Percentiles rank a stretch among this genome's conserved stretches.
These are phyloP conservation scores for Austropuccinia psidii DNA, from an alignment of 1,284 basidiomycete species.

Conservation along the genomic window DNA sequence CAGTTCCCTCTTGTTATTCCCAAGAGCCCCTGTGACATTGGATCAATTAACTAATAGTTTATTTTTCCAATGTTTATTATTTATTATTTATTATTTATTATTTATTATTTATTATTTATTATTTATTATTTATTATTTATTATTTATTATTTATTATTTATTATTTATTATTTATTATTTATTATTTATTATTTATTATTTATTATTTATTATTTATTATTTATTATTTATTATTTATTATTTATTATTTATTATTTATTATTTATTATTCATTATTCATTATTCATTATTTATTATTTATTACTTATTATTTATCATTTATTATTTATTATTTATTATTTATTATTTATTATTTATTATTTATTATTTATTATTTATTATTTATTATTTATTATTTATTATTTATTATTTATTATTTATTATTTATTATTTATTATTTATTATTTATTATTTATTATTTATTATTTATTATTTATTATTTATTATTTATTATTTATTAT, in stretches of 20 bases:
- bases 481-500: not conserved
- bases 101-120: not conserved
- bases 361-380: constrained; percentile 12
- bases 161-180: constrained; percentile 12
- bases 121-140: constrained; percentile 8
- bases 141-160: constrained; percentile 12
- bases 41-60: no score
- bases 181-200: constrained; percentile 8
- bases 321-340: constrained; percentile 3
- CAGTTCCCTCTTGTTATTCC: no score
- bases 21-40: no score
- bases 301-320: constrained; percentile 5
- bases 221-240: constrained; percentile 12
- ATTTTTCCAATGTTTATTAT: not conserved
- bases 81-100: not conserved
- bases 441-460: not conserved
- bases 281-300: constrained; percentile 1
- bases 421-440: not conserved
- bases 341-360: constrained; percentile 3
- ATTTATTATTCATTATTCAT: constrained; percentile 1
- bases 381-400: constrained; percentile 7
- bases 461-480: not conserved
- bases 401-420: not conserved
- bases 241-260: constrained; percentile 12
- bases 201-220: constrained; percentile 12